phyloP scores from a whole-genome alignment of 345 rosid species.

The Salix udensis region DNA sequence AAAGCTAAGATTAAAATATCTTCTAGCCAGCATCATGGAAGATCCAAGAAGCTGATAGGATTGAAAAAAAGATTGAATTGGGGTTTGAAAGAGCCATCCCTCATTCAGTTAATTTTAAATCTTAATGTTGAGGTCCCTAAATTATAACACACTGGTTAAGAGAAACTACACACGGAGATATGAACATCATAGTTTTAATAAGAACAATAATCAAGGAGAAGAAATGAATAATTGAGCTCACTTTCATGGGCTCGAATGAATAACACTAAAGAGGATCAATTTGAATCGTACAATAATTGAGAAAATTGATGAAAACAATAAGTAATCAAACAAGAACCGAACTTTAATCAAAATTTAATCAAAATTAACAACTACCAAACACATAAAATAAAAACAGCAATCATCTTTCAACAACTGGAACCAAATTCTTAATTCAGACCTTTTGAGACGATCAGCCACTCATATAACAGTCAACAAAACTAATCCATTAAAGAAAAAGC shows the following conservation, averaged over 20 bases:
- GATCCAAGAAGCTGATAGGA: not conserved
- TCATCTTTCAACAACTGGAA: not conserved
- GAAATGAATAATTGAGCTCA: not conserved
- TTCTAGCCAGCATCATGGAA: not conserved
- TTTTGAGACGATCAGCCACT: slow-evolving; percentile 1
- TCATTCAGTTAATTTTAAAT: not conserved
- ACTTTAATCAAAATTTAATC: not conserved
- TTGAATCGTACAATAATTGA: not conserved
- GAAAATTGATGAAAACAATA: not conserved
- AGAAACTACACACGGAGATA: not conserved
- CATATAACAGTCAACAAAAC: not conserved
- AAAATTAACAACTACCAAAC: not conserved
- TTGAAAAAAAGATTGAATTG: not conserved
- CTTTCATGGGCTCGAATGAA: not conserved
- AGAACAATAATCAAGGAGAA: not conserved
- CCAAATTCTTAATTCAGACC: slow-evolving; percentile 5
- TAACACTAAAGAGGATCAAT: not conserved
- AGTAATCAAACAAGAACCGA: not conserved
- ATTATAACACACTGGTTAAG: not conserved
- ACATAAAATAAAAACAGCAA: not conserved
- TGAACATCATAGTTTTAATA: not conserved
- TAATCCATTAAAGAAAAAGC: not conserved
- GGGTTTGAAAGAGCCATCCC: not conserved
- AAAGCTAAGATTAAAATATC: not conserved
- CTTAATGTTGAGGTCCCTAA: not conserved